Conservation (phyloP, 2,329 filamentous ascomycete species). For the Cladosporium velox region DNA sequence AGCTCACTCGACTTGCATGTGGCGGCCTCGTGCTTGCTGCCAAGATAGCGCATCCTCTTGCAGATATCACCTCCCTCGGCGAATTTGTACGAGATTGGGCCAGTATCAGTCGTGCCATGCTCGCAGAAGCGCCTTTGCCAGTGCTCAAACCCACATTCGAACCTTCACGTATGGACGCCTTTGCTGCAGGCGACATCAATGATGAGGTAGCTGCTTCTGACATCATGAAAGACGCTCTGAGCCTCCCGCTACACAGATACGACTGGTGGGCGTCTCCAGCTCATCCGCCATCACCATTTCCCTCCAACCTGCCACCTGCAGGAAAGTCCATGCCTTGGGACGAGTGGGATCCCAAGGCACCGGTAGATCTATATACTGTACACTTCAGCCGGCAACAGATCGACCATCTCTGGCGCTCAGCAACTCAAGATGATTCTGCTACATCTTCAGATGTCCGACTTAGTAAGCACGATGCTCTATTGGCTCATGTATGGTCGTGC, state of each 20-base stretch:
- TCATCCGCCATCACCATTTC: conserved; percentile 12
- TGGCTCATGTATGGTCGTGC: conserved; percentile 22
- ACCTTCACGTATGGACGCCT: conserved; percentile 1
- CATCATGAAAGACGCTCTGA: conserved; percentile 2
- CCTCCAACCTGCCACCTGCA: not conserved
- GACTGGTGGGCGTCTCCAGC: conserved; percentile 17
- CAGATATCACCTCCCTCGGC: conserved; percentile 16
- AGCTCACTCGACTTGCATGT: conserved; percentile 17
- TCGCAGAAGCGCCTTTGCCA: conserved; percentile 6
- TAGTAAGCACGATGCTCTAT: conserved; percentile 20
- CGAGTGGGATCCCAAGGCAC: conserved; percentile 8
- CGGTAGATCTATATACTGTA: conserved; percentile 12
- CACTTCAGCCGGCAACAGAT: conserved; percentile 17
- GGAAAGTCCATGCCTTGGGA: conserved; percentile 12
- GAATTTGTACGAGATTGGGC: conserved; percentile 19
- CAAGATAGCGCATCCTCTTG: conserved; percentile 21
- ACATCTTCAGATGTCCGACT: not conserved
- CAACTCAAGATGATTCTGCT: not conserved
- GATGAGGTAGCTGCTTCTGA: not conserved
- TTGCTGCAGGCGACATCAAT: conserved; percentile 14
- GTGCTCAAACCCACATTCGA: conserved; percentile 3
- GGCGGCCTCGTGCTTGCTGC: conserved; percentile 16
- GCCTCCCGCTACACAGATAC: conserved; percentile 19
- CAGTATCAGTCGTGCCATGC: conserved; percentile 11
- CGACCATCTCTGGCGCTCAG: conserved; percentile 11